A percentile compares a stretch with the other conserved stretches of the same genome.
These are phyloP conservation scores for Fusarium clavum DNA, from an alignment of 2,329 filamentous ascomycete genomes.

Conservation along the genomic window DNA sequence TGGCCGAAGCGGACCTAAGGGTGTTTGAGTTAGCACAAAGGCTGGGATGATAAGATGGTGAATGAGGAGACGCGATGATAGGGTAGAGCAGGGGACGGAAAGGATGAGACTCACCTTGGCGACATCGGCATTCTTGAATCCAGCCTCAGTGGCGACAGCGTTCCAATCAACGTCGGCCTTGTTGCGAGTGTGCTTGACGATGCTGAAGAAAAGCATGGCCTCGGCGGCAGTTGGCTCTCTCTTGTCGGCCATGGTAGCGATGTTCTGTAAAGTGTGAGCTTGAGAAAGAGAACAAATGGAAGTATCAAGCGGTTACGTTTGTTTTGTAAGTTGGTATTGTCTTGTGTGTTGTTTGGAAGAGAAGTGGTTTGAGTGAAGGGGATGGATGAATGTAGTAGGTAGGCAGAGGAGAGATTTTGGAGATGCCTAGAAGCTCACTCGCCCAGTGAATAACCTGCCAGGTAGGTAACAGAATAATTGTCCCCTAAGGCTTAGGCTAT, in stretches of 20 bases:
- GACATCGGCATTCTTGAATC: conserved; percentile 59
- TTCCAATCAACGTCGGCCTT: conserved; percentile 63
- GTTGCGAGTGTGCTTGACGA: conserved; percentile 58
- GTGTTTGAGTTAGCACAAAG: conserved; percentile 1
- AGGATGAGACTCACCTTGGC: conserved; percentile 54
- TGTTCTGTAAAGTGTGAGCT: conserved; percentile 14
- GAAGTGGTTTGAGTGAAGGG: background rate
- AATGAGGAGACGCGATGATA: background rate
- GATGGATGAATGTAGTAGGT: background rate
- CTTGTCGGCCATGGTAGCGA: conserved; percentile 49
- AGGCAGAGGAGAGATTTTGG: background rate
- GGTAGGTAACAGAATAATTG: too few relatives aligned
- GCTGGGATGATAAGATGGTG: background rate
- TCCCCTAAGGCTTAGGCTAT: too few relatives aligned
- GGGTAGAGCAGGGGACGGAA: background rate
- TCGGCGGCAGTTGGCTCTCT: conserved; percentile 56
- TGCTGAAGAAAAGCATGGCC: conserved; percentile 58
- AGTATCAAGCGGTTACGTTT: background rate
- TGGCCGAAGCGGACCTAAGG: conserved; percentile 61
- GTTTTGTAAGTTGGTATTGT: background rate
- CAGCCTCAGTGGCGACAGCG: conserved; percentile 55
- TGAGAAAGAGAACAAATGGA: background rate
- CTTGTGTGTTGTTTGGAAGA: background rate
- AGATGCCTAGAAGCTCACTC: too few relatives aligned
- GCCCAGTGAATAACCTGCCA: too few relatives aligned